These are phyloP conservation scores for Phytophthora niederhauseri DNA, from an alignment of 352 stramenopile species.

Conservation along the genomic window DNA sequence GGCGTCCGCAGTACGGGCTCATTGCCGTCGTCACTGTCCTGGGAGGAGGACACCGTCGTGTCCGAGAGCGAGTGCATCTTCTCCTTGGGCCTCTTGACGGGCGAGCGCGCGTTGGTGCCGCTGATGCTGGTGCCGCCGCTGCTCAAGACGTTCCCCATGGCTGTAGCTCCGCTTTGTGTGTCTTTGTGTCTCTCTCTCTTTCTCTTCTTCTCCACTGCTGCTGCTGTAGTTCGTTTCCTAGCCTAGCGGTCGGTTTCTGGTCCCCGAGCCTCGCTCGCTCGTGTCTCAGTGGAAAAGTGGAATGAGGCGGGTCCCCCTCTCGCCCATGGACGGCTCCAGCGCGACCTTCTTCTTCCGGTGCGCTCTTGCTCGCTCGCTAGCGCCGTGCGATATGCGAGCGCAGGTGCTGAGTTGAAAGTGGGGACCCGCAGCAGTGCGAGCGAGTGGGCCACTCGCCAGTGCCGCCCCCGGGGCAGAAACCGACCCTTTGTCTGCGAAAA, in stretches of 20 bases:
- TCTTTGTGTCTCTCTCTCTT: neutral
- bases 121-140: slow-evolving; percentile 5
- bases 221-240: neutral
- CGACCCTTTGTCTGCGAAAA: slow-evolving; percentile 1
- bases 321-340: slow-evolving; percentile 8
- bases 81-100: slow-evolving; percentile 7
- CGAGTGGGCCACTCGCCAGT: neutral
- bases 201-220: too few relatives aligned
- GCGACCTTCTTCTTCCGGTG: neutral
- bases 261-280: neutral
- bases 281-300: slow-evolving; percentile 30
- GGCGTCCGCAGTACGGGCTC: slow-evolving; percentile 11
- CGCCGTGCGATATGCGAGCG: slow-evolving; percentile 4
- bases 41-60: slow-evolving; percentile 50
- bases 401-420: slow-evolving; percentile 4
- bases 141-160: slow-evolving; percentile 38
- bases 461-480: slow-evolving; percentile 4
- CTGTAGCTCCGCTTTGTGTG: neutral
- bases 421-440: neutral
- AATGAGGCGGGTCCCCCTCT: slow-evolving; percentile 13
- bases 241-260: slow-evolving; percentile 1
- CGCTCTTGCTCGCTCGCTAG: neutral
- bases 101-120: neutral
- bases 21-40: slow-evolving; percentile 42
- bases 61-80: slow-evolving; percentile 65